Evolutionary conservation across 2,329 filamentous ascomycete species (phyloP).

Genomic region (Scytalidium sp.): DNA sequence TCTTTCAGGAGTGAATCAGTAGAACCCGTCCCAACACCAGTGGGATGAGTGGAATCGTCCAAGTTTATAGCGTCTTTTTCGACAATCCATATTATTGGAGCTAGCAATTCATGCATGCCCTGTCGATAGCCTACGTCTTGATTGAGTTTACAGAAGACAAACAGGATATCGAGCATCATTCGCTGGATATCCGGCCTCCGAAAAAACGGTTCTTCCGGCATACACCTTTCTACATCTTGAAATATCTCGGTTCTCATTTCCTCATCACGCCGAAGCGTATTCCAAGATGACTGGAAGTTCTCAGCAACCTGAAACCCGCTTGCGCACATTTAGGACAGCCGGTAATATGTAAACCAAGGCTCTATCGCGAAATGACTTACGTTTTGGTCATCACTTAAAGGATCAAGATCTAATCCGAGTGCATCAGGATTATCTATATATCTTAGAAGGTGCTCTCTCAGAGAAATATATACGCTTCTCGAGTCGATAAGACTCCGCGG

Average conservation of each 20-base stretch:
- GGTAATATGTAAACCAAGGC: slow-evolving; percentile 30
- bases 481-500: slow-evolving; percentile 62
- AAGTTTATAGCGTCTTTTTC: slow-evolving; percentile 71
- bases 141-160: slow-evolving; percentile 92
- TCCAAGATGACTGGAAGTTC: slow-evolving; percentile 78
- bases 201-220: slow-evolving; percentile 90
- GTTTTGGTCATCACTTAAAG: slow-evolving; percentile 75
- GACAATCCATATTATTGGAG: slow-evolving; percentile 82
- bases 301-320: slow-evolving; percentile 36
- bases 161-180: slow-evolving; percentile 84
- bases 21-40: slow-evolving; percentile 32
- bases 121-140: slow-evolving; percentile 88
- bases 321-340: neutral
- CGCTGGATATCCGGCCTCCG: slow-evolving; percentile 74
- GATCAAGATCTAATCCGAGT: slow-evolving; percentile 72
- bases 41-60: neutral
- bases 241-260: slow-evolving; percentile 81
- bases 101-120: slow-evolving; percentile 96
- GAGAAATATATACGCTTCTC: slow-evolving; percentile 69
- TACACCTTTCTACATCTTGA: slow-evolving; percentile 86
- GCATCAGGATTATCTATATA: slow-evolving; percentile 84
- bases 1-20: slow-evolving; percentile 47
- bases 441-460: slow-evolving; percentile 72
- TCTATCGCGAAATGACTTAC: slow-evolving; percentile 33
- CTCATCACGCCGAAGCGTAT: slow-evolving; percentile 81